Evolutionary conservation across 1,284 basidiomycete species (phyloP).

Genomic region (Heliocybe sulcata): DNA sequence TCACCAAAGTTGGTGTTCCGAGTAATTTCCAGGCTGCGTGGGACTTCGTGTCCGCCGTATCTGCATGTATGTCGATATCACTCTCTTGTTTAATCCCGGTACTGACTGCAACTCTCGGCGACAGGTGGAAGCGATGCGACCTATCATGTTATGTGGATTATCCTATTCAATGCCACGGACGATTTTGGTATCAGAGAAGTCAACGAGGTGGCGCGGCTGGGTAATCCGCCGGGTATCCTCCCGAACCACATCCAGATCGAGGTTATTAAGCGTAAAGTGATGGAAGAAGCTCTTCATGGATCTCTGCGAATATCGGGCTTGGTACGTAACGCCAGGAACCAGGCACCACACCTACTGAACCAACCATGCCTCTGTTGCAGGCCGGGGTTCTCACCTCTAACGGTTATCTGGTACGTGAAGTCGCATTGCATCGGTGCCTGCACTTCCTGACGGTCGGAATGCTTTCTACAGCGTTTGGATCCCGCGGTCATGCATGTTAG

Average conservation of each 20-base stretch:
- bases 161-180: conserved; percentile 70
- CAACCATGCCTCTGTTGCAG: conserved; percentile 22
- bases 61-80: conserved; percentile 44
- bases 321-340: conserved; percentile 32
- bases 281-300: conserved; percentile 76
- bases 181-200: conserved; percentile 78
- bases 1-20: conserved; percentile 78
- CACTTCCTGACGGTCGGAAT: background rate
- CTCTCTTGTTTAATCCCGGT: background rate
- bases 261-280: conserved; percentile 57
- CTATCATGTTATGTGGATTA: conserved; percentile 88
- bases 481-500: conserved; percentile 82
- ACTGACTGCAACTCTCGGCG: background rate
- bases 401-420: conserved; percentile 65
- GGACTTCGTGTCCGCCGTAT: conserved; percentile 84
- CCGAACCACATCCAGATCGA: conserved; percentile 49
- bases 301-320: conserved; percentile 83
- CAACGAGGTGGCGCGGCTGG: conserved; percentile 37
- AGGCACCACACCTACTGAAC: background rate
- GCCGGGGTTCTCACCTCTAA: conserved; percentile 77
- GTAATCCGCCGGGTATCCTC: conserved; percentile 26
- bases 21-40: conserved; percentile 76
- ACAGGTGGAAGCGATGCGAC: conserved; percentile 79
- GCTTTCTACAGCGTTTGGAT: conserved; percentile 53
- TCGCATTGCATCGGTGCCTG: conserved; percentile 6